Evolutionary conservation across 768 basidiomycete species (phyloP).

Genomic region (Suillus cothurnatus): DNA sequence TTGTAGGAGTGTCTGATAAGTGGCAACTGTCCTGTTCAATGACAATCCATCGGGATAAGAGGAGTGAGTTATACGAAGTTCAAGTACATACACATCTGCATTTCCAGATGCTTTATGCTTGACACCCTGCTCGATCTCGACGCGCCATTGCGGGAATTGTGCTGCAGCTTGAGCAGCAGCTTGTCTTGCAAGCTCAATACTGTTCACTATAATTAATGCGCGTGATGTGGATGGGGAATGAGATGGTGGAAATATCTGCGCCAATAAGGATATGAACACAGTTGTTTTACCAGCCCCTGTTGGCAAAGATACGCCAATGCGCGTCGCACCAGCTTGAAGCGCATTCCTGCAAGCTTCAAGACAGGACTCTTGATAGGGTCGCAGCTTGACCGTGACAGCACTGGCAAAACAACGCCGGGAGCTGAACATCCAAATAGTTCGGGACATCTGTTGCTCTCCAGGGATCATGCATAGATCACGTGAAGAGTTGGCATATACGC

Average conservation of each 20-base stretch:
- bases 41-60: conserved; percentile 1
- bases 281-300: conserved; percentile 91
- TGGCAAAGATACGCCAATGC: conserved; percentile 84
- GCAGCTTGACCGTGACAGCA: conserved; percentile 36
- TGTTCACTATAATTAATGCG: conserved; percentile 86
- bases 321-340: conserved; percentile 61
- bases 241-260: conserved; percentile 53
- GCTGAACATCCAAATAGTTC: neutral
- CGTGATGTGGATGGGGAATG: conserved; percentile 48
- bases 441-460: neutral
- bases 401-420: conserved; percentile 14
- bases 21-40: conserved; percentile 72
- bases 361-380: conserved; percentile 90
- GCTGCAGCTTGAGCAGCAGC: conserved; percentile 71
- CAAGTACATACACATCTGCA: conserved; percentile 72
- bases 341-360: conserved; percentile 77
- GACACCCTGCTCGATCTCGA: conserved; percentile 91
- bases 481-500: neutral
- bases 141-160: conserved; percentile 70
- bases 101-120: conserved; percentile 73
- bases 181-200: conserved; percentile 86
- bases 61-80: neutral
- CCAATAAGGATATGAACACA: conserved; percentile 84
- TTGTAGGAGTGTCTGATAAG: conserved; percentile 82
- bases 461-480: neutral